A percentile compares a stretch with the other conserved stretches of the same genome.
Evolutionary conservation across 768 basidiomycete species (phyloP).

Genomic region (Termitomyces sp.): DNA sequence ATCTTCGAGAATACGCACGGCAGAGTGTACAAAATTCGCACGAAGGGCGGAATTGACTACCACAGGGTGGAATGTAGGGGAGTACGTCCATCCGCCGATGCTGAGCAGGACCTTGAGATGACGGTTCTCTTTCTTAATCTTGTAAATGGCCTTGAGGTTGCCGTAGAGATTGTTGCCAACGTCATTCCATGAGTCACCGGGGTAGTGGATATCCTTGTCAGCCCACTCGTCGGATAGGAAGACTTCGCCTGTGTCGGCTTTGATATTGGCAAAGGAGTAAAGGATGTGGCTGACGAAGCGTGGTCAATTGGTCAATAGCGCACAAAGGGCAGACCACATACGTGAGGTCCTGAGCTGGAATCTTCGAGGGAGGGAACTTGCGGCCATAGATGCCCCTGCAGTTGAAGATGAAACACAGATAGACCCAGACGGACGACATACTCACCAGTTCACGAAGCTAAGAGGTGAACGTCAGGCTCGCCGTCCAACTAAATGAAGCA

Average conservation of each 20-base stretch:
- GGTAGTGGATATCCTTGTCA: slow-evolving; percentile 96
- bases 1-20: slow-evolving; percentile 80
- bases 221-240: slow-evolving; percentile 88
- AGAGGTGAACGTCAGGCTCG: not conserved
- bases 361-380: slow-evolving; percentile 81
- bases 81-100: slow-evolving; percentile 96
- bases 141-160: slow-evolving; percentile 90
- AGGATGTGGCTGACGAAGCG: slow-evolving; percentile 62
- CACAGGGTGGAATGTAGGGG: slow-evolving; percentile 78
- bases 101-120: slow-evolving; percentile 78
- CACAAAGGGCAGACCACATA: slow-evolving; percentile 28
- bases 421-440: not conserved
- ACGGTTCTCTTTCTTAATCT: slow-evolving; percentile 81
- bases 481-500: slow-evolving; percentile 3
- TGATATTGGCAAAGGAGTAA: slow-evolving; percentile 90
- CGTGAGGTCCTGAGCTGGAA: slow-evolving; percentile 86
- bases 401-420: not conserved
- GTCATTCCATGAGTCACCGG: slow-evolving; percentile 94
- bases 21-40: slow-evolving; percentile 72
- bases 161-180: slow-evolving; percentile 87
- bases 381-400: slow-evolving; percentile 91
- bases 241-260: slow-evolving; percentile 80
- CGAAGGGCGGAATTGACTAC: slow-evolving; percentile 61
- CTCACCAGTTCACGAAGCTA: slow-evolving; percentile 77
- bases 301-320: slow-evolving; percentile 5